A percentile compares a stretch with the other conserved stretches of the same genome.
phyloP scores from a whole-genome alignment of 2,329 filamentous ascomycete genomes.

The Colletotrichum caudatum region DNA sequence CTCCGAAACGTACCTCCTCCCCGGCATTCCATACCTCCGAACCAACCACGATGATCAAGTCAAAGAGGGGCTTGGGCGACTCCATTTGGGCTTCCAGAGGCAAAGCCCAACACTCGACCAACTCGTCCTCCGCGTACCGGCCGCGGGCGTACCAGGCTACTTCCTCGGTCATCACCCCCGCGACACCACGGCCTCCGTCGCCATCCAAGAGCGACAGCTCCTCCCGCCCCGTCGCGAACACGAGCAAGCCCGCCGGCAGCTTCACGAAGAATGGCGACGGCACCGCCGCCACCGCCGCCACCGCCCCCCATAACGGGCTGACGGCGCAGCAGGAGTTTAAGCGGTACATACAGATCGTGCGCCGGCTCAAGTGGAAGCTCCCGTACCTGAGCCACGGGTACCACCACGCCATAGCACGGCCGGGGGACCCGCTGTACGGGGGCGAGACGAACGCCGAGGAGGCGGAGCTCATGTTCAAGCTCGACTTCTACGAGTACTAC shows the following conservation, averaged over 20 bases:
- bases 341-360: slow-evolving; percentile 71
- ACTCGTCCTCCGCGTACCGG: neutral
- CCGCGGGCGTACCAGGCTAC: neutral
- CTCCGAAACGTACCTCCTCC: neutral
- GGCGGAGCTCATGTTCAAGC: slow-evolving; percentile 78
- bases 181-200: slow-evolving; percentile 1
- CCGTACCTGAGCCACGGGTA: slow-evolving; percentile 70
- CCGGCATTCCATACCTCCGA: neutral
- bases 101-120: slow-evolving; percentile 3
- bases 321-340: slow-evolving; percentile 60
- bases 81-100: slow-evolving; percentile 39
- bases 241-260: neutral
- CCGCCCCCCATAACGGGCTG: slow-evolving; percentile 32
- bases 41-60: slow-evolving; percentile 6
- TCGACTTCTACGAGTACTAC: slow-evolving; percentile 84
- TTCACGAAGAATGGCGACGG: neutral
- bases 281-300: neutral
- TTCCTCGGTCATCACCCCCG: slow-evolving; percentile 27
- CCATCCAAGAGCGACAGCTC: neutral
- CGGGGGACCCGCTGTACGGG: slow-evolving; percentile 48
- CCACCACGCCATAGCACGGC: slow-evolving; percentile 57
- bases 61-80: slow-evolving; percentile 24
- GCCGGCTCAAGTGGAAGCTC: slow-evolving; percentile 73
- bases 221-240: neutral
- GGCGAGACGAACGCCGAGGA: slow-evolving; percentile 54